phyloP scores from a whole-genome alignment of 2,329 filamentous ascomycete genomes.

The Botryosphaeria dothidea region DNA sequence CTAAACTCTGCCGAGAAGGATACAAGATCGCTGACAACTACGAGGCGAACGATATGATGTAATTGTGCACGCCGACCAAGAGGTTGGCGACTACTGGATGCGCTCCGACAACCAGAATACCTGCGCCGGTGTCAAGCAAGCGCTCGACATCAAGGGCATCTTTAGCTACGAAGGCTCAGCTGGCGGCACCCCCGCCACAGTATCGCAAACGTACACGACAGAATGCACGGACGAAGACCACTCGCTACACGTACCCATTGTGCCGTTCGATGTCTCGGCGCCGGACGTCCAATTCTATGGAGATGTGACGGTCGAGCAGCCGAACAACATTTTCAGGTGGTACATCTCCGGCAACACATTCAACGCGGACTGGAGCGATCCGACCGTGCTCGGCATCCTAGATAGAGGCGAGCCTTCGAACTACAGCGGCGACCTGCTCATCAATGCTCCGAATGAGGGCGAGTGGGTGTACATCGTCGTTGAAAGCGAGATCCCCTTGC shows the following conservation, averaged over 20 bases:
- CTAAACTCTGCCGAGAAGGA: slow-evolving; percentile 34
- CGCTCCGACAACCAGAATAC: slow-evolving; percentile 41
- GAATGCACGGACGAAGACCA: slow-evolving; percentile 41
- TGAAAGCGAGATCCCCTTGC: slow-evolving; percentile 34
- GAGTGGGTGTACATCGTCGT: slow-evolving; percentile 20
- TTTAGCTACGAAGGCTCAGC: slow-evolving; percentile 38
- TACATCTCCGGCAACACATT: slow-evolving; percentile 42
- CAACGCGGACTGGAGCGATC: slow-evolving; percentile 39
- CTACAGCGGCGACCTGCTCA: slow-evolving; percentile 29
- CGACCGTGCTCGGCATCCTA: slow-evolving; percentile 39
- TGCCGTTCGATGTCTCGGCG: slow-evolving; percentile 28
- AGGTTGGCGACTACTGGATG: slow-evolving; percentile 37
- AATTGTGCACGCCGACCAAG: slow-evolving; percentile 37
- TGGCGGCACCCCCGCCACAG: slow-evolving; percentile 32
- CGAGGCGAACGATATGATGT: slow-evolving; percentile 43
- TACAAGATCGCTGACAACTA: slow-evolving; percentile 1
- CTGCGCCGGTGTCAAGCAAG: slow-evolving; percentile 38
- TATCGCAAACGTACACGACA: slow-evolving; percentile 35
- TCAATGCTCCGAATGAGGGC: background rate
- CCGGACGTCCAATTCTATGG: slow-evolving; percentile 26
- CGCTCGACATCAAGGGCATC: slow-evolving; percentile 37
- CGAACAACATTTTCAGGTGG: slow-evolving; percentile 42
- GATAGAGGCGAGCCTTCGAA: slow-evolving; percentile 34
- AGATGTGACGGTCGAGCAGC: slow-evolving; percentile 29
- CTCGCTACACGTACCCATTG: slow-evolving; percentile 36